Base-by-base conservation (phyloP, 495 filamentous ascomycete genomes). In the Pyrenula aspistea region DNA sequence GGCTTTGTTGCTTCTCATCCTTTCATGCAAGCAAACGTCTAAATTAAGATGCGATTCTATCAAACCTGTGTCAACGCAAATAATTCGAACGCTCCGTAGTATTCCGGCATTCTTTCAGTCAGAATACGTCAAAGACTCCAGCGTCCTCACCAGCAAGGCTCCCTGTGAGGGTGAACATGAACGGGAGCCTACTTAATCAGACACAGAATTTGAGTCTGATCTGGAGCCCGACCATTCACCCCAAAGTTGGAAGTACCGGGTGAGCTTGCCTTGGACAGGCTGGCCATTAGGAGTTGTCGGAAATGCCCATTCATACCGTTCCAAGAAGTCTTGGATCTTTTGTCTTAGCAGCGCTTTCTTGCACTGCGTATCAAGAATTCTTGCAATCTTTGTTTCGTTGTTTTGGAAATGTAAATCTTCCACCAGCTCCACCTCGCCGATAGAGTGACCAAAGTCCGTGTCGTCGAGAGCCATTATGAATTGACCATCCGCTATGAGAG, bases 401-500 rank as follows among this genome's bases (percentile, higher is more conserved):
- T 56, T 56, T 57, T 59, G 56, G 2, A 52, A 58, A 49, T 63
- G 57, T 36, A 52, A 54, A 21, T 55, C 55, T 57, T 42, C 31
- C 31, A 62, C 48, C 31, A 71, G 52, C 58, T 77, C 70, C 15
- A 73, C 62, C 64, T 77, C 68, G 47, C 72, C 67, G 19, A 70
- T 65, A 24, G 59, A 51, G 49, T 75, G 66, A 57, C 71, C 70
- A 59, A 69, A 67, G 59, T 73, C 58, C 52, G 63, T 62, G 22
- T 59, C 49, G 25, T 71, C 66, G 50, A 70, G 56, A 50, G 67
- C 69, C 25, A 71, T 61, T 31, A 48, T 58, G 55, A 73, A 72
- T 25, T 62, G 64, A 15, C 55, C 51, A 49, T 73, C 67, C 1
- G 68, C 69, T 11, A 67, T 20, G 61, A 66, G 71, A 25, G 57